Percentiles rank a stretch among this genome's conserved stretches.
These are phyloP conservation scores for Apostasia shenzhenica DNA, from an alignment of 106 monocot genomes.

Conservation along the genomic window DNA sequence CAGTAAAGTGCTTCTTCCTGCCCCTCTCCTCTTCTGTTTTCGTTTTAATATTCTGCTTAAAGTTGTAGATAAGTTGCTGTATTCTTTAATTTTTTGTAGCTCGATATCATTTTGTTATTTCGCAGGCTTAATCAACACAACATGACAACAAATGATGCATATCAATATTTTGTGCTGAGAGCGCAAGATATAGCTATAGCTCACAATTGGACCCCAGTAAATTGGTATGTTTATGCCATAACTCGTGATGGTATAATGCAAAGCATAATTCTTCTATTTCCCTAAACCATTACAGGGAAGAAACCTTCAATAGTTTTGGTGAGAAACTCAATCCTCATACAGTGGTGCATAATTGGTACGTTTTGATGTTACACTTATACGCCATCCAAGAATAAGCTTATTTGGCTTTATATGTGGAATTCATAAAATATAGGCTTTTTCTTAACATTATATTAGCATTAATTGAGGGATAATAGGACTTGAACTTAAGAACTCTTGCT, in stretches of 20 bases:
- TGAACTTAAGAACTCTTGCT: too few relatives aligned
- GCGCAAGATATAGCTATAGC: constrained; percentile 79
- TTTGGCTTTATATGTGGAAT: too few relatives aligned
- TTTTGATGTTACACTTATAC: not conserved
- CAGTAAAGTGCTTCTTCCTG: too few relatives aligned
- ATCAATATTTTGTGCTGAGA: constrained; percentile 94
- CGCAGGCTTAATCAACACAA: constrained; percentile 79
- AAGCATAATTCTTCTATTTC: not conserved
- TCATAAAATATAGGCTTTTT: too few relatives aligned
- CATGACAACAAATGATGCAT: constrained; percentile 77
- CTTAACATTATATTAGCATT: too few relatives aligned
- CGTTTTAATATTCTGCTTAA: too few relatives aligned
- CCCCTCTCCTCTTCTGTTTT: too few relatives aligned
- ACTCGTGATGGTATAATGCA: not conserved
- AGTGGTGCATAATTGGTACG: constrained; percentile 90
- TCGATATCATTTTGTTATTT: too few relatives aligned
- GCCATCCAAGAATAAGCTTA: too few relatives aligned
- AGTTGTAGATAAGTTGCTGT: too few relatives aligned
- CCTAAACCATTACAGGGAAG: constrained; percentile 62
- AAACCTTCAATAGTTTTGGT: constrained; percentile 82
- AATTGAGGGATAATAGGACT: too few relatives aligned
- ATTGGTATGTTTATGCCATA: constrained; percentile 44
- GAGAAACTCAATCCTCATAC: constrained; percentile 80
- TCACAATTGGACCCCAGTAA: constrained; percentile 82
- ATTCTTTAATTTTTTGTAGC: too few relatives aligned